These are phyloP conservation scores for Pulveroboletus sp. DNA, from an alignment of 768 basidiomycete species.

Conservation along the genomic window DNA sequence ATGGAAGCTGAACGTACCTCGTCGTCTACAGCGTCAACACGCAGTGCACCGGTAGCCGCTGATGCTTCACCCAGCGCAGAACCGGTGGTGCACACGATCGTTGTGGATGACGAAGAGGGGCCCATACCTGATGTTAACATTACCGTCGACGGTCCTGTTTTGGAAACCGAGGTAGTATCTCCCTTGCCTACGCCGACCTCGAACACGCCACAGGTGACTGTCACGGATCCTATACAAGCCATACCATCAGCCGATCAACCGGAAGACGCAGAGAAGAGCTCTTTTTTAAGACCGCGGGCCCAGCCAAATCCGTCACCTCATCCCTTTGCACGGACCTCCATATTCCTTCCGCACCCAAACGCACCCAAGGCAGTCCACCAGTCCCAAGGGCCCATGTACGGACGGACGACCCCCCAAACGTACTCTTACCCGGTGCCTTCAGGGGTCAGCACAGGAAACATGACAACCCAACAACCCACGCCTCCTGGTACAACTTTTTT, in stretches of 20 bases:
- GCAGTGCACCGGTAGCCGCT: neutral
- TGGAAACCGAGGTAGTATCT: constrained; percentile 13
- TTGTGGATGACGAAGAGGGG: constrained; percentile 16
- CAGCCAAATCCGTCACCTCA: constrained; percentile 16
- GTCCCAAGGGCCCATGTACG: constrained; percentile 58
- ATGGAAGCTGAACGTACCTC: constrained; percentile 11
- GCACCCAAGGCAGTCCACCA: constrained; percentile 41
- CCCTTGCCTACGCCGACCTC: constrained; percentile 6
- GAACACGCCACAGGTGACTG: constrained; percentile 5
- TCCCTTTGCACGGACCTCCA: constrained; percentile 35
- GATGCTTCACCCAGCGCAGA: neutral
- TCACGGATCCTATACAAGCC: constrained; percentile 15
- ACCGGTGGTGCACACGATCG: constrained; percentile 9
- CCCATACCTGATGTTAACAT: constrained; percentile 5
- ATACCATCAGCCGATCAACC: neutral
- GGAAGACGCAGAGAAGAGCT: constrained; percentile 10
- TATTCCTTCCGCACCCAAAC: constrained; percentile 55
- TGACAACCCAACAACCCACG: neutral
- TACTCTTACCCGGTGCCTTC: constrained; percentile 9
- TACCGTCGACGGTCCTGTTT: neutral
- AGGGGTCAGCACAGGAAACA: constrained; percentile 6
- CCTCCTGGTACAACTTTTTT: constrained; percentile 30
- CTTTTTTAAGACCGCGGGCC: constrained; percentile 29
- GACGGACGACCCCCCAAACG: constrained; percentile 31
- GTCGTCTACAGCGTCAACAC: neutral